These are phyloP conservation scores for Tinospora cordifolia DNA, from an alignment of 164 flowering plant species.

Conservation along the genomic window DNA sequence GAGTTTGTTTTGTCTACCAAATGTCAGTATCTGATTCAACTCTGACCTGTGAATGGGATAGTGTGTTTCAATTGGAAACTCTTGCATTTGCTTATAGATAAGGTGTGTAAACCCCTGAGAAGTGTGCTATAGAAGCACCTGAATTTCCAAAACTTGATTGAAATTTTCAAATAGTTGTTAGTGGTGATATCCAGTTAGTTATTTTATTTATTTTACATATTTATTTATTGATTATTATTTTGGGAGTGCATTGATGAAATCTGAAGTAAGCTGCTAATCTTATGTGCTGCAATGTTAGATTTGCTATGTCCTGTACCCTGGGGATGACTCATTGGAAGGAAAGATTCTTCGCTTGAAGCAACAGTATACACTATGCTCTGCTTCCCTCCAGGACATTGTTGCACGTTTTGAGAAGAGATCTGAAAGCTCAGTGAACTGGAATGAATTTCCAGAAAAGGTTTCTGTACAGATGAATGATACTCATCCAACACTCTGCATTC, in stretches of 20 bases:
- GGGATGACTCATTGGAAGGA: constrained; percentile 87
- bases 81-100: too few relatives aligned
- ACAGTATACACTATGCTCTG: constrained; percentile 89
- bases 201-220: too few relatives aligned
- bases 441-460: constrained; percentile 83
- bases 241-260: too few relatives aligned
- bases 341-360: constrained; percentile 87
- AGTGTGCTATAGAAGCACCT: not conserved
- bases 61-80: too few relatives aligned
- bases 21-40: too few relatives aligned
- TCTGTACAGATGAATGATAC: constrained; percentile 99
- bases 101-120: too few relatives aligned
- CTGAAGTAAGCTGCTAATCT: not conserved
- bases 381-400: constrained; percentile 91
- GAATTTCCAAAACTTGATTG: not conserved
- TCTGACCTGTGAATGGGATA: too few relatives aligned
- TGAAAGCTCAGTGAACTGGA: constrained; percentile 59
- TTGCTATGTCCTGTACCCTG: constrained; percentile 81
- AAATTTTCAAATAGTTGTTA: not conserved
- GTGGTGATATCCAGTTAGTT: not conserved
- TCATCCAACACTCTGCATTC: constrained; percentile 97
- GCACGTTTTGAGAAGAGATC: constrained; percentile 82
- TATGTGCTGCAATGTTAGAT: constrained; percentile 40
- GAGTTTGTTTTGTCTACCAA: too few relatives aligned
- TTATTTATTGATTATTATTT: too few relatives aligned